Percentiles rank a stretch among this genome's conserved stretches.
phyloP scores from a whole-genome alignment of 257 asterid species.

The Forsythia viridissima region DNA sequence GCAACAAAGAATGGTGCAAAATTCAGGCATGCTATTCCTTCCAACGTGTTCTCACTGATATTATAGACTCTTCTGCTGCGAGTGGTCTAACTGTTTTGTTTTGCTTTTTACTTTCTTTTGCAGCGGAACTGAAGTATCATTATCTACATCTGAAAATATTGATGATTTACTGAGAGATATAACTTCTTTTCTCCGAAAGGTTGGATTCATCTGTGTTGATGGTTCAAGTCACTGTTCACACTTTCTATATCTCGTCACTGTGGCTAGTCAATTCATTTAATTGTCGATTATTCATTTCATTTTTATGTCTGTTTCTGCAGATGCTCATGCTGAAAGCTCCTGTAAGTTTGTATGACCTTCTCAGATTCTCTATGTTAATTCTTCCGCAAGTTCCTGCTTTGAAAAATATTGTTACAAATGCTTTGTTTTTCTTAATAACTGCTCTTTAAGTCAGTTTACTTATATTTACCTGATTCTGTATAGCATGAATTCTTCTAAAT shows the following conservation, averaged over 20 bases:
- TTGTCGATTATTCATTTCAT: constrained; percentile 19
- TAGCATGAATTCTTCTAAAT: background rate
- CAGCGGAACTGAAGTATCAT: constrained; percentile 84
- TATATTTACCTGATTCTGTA: background rate
- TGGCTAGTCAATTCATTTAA: constrained; percentile 12
- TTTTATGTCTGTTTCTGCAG: constrained; percentile 44
- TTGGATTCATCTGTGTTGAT: constrained; percentile 29
- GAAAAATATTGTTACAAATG: background rate
- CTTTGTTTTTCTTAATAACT: background rate
- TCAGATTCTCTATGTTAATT: constrained; percentile 19
- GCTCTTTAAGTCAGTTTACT: background rate
- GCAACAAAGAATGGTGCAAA: constrained; percentile 59
- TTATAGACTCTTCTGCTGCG: constrained; percentile 12
- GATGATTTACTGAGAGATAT: constrained; percentile 46
- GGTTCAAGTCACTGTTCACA: constrained; percentile 10
- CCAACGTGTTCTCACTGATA: constrained; percentile 14
- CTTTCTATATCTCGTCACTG: background rate
- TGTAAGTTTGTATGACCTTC: constrained; percentile 51
- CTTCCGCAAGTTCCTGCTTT: constrained; percentile 15
- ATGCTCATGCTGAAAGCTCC: constrained; percentile 59
- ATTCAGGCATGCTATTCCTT: constrained; percentile 61
- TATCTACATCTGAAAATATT: constrained; percentile 44
- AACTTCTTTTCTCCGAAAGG: constrained; percentile 61
- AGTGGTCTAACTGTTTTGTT: constrained; percentile 5
- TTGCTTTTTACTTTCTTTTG: constrained; percentile 21